Conservation (phyloP, 2,329 filamentous ascomycete species). For the Gnomoniopsis smithogilvyi region DNA sequence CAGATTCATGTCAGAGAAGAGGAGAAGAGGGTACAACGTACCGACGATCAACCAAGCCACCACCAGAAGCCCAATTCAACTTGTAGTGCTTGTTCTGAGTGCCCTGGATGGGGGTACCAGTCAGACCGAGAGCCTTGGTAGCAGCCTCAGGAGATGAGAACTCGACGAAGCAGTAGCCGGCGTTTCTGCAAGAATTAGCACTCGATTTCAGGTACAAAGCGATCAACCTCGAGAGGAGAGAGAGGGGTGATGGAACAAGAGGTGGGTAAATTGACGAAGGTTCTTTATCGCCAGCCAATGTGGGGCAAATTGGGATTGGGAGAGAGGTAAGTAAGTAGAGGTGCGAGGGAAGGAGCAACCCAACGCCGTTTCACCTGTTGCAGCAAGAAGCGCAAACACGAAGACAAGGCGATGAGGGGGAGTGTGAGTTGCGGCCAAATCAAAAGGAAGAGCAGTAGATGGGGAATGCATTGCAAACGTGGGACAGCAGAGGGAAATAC, state of each 20-base stretch:
- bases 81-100: conserved; percentile 87
- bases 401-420: no score
- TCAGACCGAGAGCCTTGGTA: conserved; percentile 84
- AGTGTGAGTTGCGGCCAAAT: no score
- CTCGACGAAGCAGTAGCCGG: conserved; percentile 87
- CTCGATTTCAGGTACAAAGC: background rate
- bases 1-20: background rate
- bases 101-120: conserved; percentile 88
- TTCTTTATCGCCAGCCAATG: no score
- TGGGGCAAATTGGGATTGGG: no score
- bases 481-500: conserved; percentile 21
- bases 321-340: no score
- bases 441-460: background rate
- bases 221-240: background rate
- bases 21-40: conserved; percentile 37
- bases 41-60: conserved; percentile 91
- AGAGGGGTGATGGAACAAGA: no score
- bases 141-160: conserved; percentile 81
- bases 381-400: no score
- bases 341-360: no score
- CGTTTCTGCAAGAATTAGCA: conserved; percentile 62
- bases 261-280: no score
- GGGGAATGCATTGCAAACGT: background rate
- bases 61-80: conserved; percentile 98
- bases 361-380: no score